Base-by-base conservation (phyloP, 1,284 basidiomycete genomes). In the Agroathelia rolfsii region DNA sequence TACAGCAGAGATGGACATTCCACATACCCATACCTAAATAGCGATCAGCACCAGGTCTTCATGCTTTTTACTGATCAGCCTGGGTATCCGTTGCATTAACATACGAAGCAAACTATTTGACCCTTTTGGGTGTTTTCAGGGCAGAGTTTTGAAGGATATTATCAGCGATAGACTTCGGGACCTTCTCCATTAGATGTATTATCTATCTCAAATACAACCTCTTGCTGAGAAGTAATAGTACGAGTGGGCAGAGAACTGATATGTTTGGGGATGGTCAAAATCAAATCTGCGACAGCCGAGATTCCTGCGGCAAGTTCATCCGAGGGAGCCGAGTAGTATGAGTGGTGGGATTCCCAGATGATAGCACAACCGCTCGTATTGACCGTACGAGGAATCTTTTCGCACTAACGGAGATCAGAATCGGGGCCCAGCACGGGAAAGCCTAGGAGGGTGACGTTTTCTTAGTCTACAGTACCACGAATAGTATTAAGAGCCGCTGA, bases 21-120 rank as follows among this genome's bases (percentile, higher is more conserved):
- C 80, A 14, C 85, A 58, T 2, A 84, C 72, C 83, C 83, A 86
- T 36, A 82, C 58, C 43, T 85, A 80, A 58, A 85, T 86, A 8
- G 66, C 64, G 30, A 85, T 75, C 50, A 85, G 84, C 9, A 76
- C 66, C 38, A 82, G 56, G 46, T 86, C 83, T 48, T 85, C 81
- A 15, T 82, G 75, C 48, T 81, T 72, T 13, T 79, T 82, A 48
- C 83, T 70, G 35, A 61, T 59, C 32, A 85, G 62, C 19, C 81
- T 84, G 40, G 14, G 40, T 36, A n/a, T n/a, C n/a, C n/a, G n/a
- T n/a, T n/a, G n/a, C n/a, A n/a, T n/a, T n/a, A n/a, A n/a, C n/a
- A n/a, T n/a, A n/a, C n/a, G n/a, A n/a, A n/a, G n/a, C n/a, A n/a
- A n/a, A n/a, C n/a, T n/a, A n/a, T n/a, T n/a, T n/a, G n/a, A n/a